Evolutionary conservation across 1,284 basidiomycete genomes (phyloP).

Genomic region (Laetiporus sulphureus): DNA sequence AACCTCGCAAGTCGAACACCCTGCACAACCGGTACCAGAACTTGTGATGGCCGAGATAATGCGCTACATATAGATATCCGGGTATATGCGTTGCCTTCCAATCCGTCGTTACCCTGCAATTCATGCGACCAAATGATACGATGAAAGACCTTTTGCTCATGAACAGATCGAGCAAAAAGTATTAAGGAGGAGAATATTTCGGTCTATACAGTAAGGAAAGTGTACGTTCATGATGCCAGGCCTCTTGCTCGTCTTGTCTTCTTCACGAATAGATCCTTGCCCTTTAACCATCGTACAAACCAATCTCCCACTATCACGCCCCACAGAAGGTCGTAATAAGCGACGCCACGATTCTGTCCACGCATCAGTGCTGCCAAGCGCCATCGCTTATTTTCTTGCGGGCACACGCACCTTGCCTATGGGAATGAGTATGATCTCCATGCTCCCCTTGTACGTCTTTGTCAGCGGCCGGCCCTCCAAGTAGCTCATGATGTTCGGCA

Average conservation of each 20-base stretch:
- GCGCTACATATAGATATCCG: too few relatives aligned
- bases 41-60: too few relatives aligned
- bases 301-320: conserved; percentile 30
- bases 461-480: conserved; percentile 29
- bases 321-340: conserved; percentile 40
- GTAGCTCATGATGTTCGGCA: conserved; percentile 38
- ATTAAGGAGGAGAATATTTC: too few relatives aligned
- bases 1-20: too few relatives aligned
- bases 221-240: too few relatives aligned
- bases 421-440: conserved; percentile 49
- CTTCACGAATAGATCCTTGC: conserved; percentile 19
- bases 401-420: conserved; percentile 45
- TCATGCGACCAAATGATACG: too few relatives aligned
- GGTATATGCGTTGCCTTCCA: too few relatives aligned
- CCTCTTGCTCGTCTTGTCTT: conserved; percentile 12
- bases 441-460: conserved; percentile 42
- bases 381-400: not conserved
- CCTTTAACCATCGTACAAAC: conserved; percentile 20
- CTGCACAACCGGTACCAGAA: too few relatives aligned
- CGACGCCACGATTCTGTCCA: conserved; percentile 38
- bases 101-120: too few relatives aligned
- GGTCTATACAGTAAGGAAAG: too few relatives aligned
- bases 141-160: too few relatives aligned
- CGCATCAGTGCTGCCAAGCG: not conserved
- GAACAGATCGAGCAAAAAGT: too few relatives aligned